Conservation (phyloP, 352 stramenopile species). For the Phytopythium kandeliae region DNA sequence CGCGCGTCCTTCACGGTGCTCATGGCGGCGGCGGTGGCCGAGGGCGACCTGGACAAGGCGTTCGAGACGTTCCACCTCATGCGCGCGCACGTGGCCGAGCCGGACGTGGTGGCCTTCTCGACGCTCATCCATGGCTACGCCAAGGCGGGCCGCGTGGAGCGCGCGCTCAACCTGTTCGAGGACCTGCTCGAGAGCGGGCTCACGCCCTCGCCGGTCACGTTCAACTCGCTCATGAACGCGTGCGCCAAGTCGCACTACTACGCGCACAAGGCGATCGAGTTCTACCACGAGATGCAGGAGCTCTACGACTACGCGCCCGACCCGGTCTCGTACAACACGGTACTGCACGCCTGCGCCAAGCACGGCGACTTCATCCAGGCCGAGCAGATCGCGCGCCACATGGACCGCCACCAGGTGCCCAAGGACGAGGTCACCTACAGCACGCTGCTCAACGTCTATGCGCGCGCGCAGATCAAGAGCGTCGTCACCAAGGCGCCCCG, state of each 20-base stretch:
- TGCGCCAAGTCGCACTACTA: constrained; percentile 84
- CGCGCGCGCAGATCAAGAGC: constrained; percentile 58
- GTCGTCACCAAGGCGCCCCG: constrained; percentile 63
- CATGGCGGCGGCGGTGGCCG: constrained; percentile 70
- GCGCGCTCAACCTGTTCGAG: constrained; percentile 67
- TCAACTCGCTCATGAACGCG: constrained; percentile 74
- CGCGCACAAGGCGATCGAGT: constrained; percentile 78
- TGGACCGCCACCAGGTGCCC: constrained; percentile 62
- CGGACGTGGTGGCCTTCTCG: constrained; percentile 65
- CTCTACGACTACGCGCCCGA: constrained; percentile 80
- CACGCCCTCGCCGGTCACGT: constrained; percentile 66
- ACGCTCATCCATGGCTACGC: constrained; percentile 72
- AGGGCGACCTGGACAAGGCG: constrained; percentile 69
- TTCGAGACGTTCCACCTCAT: constrained; percentile 86
- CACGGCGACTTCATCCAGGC: constrained; percentile 69
- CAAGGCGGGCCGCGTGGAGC: constrained; percentile 67
- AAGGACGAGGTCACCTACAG: constrained; percentile 65
- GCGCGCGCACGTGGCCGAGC: constrained; percentile 64
- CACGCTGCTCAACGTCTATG: constrained; percentile 77
- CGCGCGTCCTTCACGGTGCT: constrained; percentile 72
- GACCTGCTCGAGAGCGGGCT: constrained; percentile 67
- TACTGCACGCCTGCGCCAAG: constrained; percentile 73
- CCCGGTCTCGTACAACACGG: constrained; percentile 72
- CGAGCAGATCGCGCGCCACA: constrained; percentile 69
- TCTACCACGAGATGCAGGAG: constrained; percentile 86